Percentiles rank a stretch among this genome's conserved stretches.
phyloP scores from a whole-genome alignment of 805 yeast species.

The Alloascoidea hylecoeti region DNA sequence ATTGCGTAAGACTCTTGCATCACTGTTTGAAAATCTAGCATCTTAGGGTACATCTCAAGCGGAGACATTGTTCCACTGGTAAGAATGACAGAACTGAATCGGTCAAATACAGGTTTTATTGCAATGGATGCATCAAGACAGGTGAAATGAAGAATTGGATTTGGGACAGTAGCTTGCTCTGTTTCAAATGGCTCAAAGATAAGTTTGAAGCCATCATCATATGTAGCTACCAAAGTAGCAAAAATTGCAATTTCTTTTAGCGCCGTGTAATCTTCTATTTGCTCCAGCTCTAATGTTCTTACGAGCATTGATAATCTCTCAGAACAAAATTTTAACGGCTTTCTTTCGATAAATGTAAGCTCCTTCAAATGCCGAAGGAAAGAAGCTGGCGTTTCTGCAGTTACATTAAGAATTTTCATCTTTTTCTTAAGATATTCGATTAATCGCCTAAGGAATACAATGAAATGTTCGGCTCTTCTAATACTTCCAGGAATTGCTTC shows the following conservation, averaged over 20 bases:
- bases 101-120: constrained; percentile 90
- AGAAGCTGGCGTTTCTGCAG: constrained; percentile 93
- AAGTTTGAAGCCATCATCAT: constrained; percentile 83
- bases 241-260: constrained; percentile 92
- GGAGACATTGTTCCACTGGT: constrained; percentile 98
- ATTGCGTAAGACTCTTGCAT: constrained; percentile 90
- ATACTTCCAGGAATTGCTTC: constrained; percentile 98
- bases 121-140: constrained; percentile 98
- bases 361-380: constrained; percentile 89
- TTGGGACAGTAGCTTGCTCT: constrained; percentile 91
- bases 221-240: constrained; percentile 91
- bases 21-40: constrained; percentile 89
- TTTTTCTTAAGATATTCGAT: constrained; percentile 91
- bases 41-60: constrained; percentile 94
- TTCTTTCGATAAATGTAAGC: constrained; percentile 80
- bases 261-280: constrained; percentile 86
- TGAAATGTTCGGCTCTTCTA: constrained; percentile 92
- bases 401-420: constrained; percentile 95
- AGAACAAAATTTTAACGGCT: constrained; percentile 85
- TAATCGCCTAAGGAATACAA: constrained; percentile 82
- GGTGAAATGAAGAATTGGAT: constrained; percentile 85
- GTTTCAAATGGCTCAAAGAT: constrained; percentile 94
- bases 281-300: constrained; percentile 74
- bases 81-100: constrained; percentile 82
- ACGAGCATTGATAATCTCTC: constrained; percentile 83